Evolutionary conservation across 805 yeast genomes (phyloP).

Genomic region (Monosporozyma siamensis): DNA sequence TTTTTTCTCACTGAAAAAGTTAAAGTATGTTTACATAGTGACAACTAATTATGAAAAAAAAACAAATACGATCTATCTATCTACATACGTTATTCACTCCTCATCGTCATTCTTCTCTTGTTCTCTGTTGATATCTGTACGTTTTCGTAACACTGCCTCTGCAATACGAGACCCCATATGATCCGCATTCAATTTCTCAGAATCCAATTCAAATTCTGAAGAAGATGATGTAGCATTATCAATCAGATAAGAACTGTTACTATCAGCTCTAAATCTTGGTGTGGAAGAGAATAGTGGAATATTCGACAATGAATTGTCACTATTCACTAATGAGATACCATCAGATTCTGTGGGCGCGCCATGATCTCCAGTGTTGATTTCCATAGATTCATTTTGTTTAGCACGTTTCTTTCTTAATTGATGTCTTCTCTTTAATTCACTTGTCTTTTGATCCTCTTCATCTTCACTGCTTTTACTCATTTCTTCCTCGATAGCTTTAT

Average conservation of each 20-base stretch:
- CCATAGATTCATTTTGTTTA: no score
- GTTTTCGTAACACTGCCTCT: conserved; percentile 2
- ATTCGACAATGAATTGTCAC: conserved; percentile 32
- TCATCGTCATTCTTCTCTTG: not conserved
- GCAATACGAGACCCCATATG: conserved; percentile 3
- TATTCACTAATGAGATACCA: conserved; percentile 33
- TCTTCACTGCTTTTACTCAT: conserved; percentile 14
- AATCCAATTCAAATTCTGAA: conserved; percentile 20
- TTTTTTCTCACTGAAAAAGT: no score
- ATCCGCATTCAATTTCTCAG: conserved; percentile 1
- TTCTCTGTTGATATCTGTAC: not conserved
- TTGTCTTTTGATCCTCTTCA: conserved; percentile 31
- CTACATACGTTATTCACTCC: not conserved
- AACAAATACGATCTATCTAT: no score
- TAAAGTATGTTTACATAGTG: no score
- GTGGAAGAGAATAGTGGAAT: conserved; percentile 33
- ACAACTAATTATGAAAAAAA: no score
- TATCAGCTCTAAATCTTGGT: conserved; percentile 6
- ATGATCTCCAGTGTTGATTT: conserved; percentile 22
- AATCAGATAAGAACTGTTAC: not conserved
- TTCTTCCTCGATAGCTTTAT: conserved; percentile 5
- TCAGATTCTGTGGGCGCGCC: conserved; percentile 31
- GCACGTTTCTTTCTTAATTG: conserved; percentile 21
- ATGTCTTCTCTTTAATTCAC: conserved; percentile 32
- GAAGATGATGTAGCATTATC: conserved; percentile 10